These are phyloP conservation scores for Xylogone sp. DNA, from an alignment of 2,329 filamentous ascomycete species.

Conservation along the genomic window DNA sequence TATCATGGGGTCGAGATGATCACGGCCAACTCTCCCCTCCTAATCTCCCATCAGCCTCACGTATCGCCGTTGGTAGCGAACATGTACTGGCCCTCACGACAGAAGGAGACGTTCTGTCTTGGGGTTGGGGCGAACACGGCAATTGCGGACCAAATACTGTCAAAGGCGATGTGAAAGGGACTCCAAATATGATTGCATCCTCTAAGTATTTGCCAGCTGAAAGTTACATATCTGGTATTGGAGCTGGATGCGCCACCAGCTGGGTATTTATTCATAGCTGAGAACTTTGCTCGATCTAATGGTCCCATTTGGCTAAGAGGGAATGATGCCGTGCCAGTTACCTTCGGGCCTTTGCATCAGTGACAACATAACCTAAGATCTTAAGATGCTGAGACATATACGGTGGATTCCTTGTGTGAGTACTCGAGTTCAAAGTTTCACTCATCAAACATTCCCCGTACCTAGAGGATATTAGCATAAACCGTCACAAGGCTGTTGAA, in stretches of 20 bases:
- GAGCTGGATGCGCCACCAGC: slow-evolving; percentile 87
- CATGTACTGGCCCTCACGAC: slow-evolving; percentile 73
- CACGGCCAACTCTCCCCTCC: slow-evolving; percentile 74
- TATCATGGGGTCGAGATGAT: slow-evolving; percentile 80
- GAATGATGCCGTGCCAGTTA: background rate
- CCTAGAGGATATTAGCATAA: slow-evolving; percentile 20
- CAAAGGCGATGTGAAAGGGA: slow-evolving; percentile 63
- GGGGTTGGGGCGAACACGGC: slow-evolving; percentile 98
- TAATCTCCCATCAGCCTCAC: slow-evolving; percentile 52
- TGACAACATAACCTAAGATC: background rate
- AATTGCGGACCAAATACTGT: slow-evolving; percentile 76
- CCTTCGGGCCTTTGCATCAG: background rate
- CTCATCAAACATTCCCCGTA: slow-evolving; percentile 28
- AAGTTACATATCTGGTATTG: slow-evolving; percentile 56
- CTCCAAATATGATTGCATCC: slow-evolving; percentile 64
- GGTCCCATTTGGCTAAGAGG: no score
- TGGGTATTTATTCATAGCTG: slow-evolving; percentile 57
- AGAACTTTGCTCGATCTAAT: slow-evolving; percentile 4
- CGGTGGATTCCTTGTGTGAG: no score
- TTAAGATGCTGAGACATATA: background rate
- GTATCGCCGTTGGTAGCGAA: slow-evolving; percentile 83
- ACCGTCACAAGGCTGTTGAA: slow-evolving; percentile 8
- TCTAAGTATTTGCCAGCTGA: slow-evolving; percentile 48
- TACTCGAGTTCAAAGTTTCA: no score
- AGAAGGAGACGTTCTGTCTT: slow-evolving; percentile 67